Percentiles rank a stretch among this genome's conserved stretches.
Evolutionary conservation across 225 moss, liverwort and hornwort genomes (phyloP).

Genomic region (Marchantia polymorpha): DNA sequence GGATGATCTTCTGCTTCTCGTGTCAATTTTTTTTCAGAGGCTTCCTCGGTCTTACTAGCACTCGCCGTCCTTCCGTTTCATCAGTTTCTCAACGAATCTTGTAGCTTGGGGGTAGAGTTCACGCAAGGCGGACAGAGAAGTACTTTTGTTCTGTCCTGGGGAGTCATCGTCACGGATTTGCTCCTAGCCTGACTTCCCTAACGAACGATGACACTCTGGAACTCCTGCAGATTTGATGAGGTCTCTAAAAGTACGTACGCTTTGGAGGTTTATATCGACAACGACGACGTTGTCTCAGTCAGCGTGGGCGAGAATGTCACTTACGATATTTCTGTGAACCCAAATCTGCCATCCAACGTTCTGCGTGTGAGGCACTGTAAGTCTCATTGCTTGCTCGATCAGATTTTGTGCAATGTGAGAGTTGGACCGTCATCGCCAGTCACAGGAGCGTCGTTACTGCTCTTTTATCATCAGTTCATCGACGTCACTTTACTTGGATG

Average conservation of each 20-base stretch:
- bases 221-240: slow-evolving; percentile 63
- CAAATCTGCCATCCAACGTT: slow-evolving; percentile 61
- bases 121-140: not conserved
- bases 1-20: not conserved
- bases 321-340: slow-evolving; percentile 67
- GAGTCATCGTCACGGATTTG: not conserved
- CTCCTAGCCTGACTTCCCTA: not conserved
- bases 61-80: not conserved
- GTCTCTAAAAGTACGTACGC: slow-evolving; percentile 81
- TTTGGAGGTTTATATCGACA: slow-evolving; percentile 50
- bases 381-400: slow-evolving; percentile 12
- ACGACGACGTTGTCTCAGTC: slow-evolving; percentile 44
- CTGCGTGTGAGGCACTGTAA: slow-evolving; percentile 73
- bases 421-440: not conserved
- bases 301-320: slow-evolving; percentile 57
- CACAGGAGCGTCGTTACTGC: not conserved
- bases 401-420: not conserved
- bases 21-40: not conserved
- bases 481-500: not conserved
- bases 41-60: not conserved
- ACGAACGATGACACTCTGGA: not conserved
- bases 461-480: not conserved
- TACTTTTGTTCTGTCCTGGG: not conserved
- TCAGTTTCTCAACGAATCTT: not conserved
- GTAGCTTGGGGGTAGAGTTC: not conserved